phyloP scores from a whole-genome alignment of 495 filamentous ascomycete genomes.

The Penicillium cataractarum region DNA sequence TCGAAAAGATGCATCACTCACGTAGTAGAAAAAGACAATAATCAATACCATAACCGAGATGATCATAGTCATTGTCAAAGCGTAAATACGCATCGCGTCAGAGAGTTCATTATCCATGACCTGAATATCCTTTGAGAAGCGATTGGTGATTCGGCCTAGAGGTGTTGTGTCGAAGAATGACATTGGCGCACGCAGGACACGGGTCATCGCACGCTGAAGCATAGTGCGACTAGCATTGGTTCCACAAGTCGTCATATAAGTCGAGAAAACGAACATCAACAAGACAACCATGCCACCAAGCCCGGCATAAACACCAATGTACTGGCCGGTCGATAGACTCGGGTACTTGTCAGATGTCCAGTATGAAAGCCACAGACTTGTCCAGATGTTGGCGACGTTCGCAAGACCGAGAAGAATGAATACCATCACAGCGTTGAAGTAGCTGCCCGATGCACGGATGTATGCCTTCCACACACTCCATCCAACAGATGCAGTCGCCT shows the following conservation, averaged over 20 bases:
- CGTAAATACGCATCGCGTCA: conserved; percentile 92
- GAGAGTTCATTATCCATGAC: conserved; percentile 93
- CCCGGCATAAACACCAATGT: conserved; percentile 86
- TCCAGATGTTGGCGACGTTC: conserved; percentile 83
- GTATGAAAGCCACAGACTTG: conserved; percentile 89
- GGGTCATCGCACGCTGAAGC: conserved; percentile 77
- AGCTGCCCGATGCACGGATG: conserved; percentile 73
- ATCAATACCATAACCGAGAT: conserved; percentile 82
- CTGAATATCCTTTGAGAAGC: conserved; percentile 93
- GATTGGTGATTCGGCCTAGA: conserved; percentile 93
- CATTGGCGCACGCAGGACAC: conserved; percentile 89
- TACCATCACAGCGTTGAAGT: conserved; percentile 69
- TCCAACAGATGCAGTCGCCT: conserved; percentile 76
- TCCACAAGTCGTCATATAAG: conserved; percentile 63
- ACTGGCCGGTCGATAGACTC: conserved; percentile 57
- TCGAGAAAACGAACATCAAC: conserved; percentile 77
- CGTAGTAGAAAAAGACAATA: conserved; percentile 89
- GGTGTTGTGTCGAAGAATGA: conserved; percentile 98
- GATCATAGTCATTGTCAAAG: conserved; percentile 79
- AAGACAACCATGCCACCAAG: conserved; percentile 73
- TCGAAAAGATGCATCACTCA: conserved; percentile 22
- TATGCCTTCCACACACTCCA: conserved; percentile 86
- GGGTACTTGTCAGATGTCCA: conserved; percentile 79
- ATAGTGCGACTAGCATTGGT: conserved; percentile 82
- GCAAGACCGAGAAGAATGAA: conserved; percentile 67